Evolutionary conservation across 768 basidiomycete genomes (phyloP).

Genomic region (Boletus insuetus): DNA sequence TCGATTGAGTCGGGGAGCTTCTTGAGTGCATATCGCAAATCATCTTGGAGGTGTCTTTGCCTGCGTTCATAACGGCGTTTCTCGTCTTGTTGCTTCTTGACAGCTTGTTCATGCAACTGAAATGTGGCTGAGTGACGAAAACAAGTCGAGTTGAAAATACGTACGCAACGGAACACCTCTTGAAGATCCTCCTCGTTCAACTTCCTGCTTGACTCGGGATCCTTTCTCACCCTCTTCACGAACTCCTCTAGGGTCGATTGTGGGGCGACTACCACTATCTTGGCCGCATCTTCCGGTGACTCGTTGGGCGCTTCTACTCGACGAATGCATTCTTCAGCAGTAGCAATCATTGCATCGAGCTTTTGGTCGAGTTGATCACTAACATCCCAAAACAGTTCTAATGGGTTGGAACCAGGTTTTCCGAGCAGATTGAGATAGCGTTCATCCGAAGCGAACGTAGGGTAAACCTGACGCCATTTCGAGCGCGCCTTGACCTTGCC

Average conservation of each 20-base stretch:
- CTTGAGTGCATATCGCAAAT: constrained; percentile 92
- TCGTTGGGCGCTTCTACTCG: constrained; percentile 35
- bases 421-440: constrained; percentile 90
- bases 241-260: constrained; percentile 69
- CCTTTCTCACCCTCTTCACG: constrained; percentile 49
- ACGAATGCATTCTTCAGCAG: constrained; percentile 61
- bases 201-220: constrained; percentile 49
- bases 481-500: constrained; percentile 75
- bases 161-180: constrained; percentile 62
- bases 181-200: constrained; percentile 53
- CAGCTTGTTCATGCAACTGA: constrained; percentile 69
- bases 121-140: constrained; percentile 5
- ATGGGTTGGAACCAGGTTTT: constrained; percentile 89
- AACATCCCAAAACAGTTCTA: constrained; percentile 95
- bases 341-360: constrained; percentile 73
- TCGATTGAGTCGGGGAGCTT: constrained; percentile 84
- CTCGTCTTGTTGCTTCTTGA: constrained; percentile 81
- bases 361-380: constrained; percentile 87
- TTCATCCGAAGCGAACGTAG: constrained; percentile 68
- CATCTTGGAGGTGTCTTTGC: constrained; percentile 88
- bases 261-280: constrained; percentile 42
- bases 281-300: constrained; percentile 28
- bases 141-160: constrained; percentile 19
- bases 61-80: constrained; percentile 81
- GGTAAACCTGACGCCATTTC: constrained; percentile 91